A percentile compares a stretch with the other conserved stretches of the same genome.
Conservation (phyloP, 768 basidiomycete species). For the Phlebiopsis flavidoalba region DNA sequence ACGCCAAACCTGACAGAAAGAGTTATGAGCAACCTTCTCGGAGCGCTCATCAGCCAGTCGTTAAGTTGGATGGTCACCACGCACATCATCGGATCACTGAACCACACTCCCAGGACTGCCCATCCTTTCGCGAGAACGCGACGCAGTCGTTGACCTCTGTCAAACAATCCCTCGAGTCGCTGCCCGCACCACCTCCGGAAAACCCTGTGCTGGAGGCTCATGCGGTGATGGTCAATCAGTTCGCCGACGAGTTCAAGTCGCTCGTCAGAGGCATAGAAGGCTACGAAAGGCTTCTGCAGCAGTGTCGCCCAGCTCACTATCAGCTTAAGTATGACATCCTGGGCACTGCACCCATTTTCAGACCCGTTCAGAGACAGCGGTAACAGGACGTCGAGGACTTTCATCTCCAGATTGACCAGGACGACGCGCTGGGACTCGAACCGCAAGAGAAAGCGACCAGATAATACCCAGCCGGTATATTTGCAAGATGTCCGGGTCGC, state of each 20-base stretch:
- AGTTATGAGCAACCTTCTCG: conserved; percentile 45
- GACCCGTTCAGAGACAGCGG: conserved; percentile 37
- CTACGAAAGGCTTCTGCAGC: conserved; percentile 45
- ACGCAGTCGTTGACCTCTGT: conserved; percentile 33
- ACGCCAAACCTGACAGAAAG: conserved; percentile 43
- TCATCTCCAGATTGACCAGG: neutral
- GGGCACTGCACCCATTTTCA: conserved; percentile 48
- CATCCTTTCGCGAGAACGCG: conserved; percentile 51
- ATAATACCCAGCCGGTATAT: conserved; percentile 26
- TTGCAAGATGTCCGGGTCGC: conserved; percentile 43
- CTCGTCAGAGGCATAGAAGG: conserved; percentile 48
- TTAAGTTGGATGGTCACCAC: neutral
- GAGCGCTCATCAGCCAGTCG: conserved; percentile 6
- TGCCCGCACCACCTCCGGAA: conserved; percentile 46
- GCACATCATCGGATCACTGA: neutral
- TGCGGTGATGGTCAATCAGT: conserved; percentile 37
- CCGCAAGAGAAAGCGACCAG: neutral
- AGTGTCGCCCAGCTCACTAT: conserved; percentile 42
- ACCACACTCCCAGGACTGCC: conserved; percentile 42
- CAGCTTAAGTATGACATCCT: conserved; percentile 42
- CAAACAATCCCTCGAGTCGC: conserved; percentile 18
- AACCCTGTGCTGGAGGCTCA: conserved; percentile 50
- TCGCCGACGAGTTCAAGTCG: conserved; percentile 35
- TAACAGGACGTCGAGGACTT: neutral
- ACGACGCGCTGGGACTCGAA: neutral